Evolutionary conservation across 495 filamentous ascomycete genomes (phyloP), one percentile per base, ranked within the genome.

Genomic region (Hypoxylon lienhwacheense): DNA sequence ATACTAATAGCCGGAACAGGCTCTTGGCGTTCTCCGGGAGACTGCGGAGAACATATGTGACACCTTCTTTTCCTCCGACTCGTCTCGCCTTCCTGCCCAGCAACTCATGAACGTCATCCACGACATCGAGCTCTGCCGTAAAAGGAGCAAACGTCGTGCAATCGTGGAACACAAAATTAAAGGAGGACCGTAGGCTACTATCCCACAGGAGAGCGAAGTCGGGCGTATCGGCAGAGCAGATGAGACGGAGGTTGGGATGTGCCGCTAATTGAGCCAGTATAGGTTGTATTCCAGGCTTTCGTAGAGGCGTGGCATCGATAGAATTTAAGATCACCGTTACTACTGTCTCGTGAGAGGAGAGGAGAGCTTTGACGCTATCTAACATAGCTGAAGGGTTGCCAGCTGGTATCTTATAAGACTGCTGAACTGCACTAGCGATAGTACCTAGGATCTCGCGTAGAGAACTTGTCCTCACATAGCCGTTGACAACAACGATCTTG

Each of bases 131-230:
- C 47, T 91, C 87, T 12, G 70, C 66, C n/a, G 78, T 76, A 61
- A 84, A 90, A 0, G 89, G 81, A 0, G 78, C 72, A 59, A 96
- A 97, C 0, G 95, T 97, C 2, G 93, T 97, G 65, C 85, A 85
- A 70, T 97, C 91, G 71, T 98, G 93, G 75, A 91, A 96, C 12
- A 90, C 74, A 54, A 95, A 91, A 60, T 89, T 88, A 69, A 89
- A 88, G 17, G 86, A 81, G 1, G 87, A 84, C 24, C 85, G 85
- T 10, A 91, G 75, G 49, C 82, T 84, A 49, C 85, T 83, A 67
- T 96, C 90, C 95, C 95, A 98, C 54, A 97, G 82, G 0, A 96
- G 73, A 2, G 87, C 77, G 63, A 95, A 95, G 47, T 86, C 86
- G 22, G 91, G 90, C 2, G 89, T 90, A 71, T 97, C 90, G 39